Base-by-base conservation (phyloP, 164 flowering plant species). In the Nelumbo lutea region DNA sequence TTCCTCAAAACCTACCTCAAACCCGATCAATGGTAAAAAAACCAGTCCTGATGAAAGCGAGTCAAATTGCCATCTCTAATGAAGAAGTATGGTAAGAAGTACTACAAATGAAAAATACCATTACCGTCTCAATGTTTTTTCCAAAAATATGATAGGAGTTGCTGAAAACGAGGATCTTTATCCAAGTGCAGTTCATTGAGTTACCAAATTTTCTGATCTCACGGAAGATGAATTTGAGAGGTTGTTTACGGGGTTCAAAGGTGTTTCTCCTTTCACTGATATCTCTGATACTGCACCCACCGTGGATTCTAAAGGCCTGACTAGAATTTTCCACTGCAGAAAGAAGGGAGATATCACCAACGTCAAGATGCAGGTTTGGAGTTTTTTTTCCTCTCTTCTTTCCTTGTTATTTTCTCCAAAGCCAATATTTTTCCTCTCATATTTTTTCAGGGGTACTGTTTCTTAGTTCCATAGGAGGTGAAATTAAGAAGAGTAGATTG, bases 331-430 rank as follows among this genome's bases (percentile, higher is more conserved):
- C 71, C 96, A 93, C 66, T 93, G 96, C 96, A 77, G 98, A 66
- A 91, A 86, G 64, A 86, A 85, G 62, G 98, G 98, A 40, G 98
- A 96, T 9, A 92, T 93, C 4, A 85, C 93, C 39, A 86, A 85
- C 3, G 96, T 93, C 15, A 93, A 90, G 83, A 80, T 66, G 77
- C 96, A 92, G 94, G 97, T 88, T 53, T 46, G 1, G 14, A 13
- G 5, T 2, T 61, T 2, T 15, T 39, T 40, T 6, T 43, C 8
- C 3, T 3, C 39, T 9, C 41, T 38, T 39, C 27, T 27, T 27
- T 27, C 27, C 27, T 27, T 27, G 27, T 27, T 27, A 27, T 27
- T 27, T 27, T 27, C 27, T 27, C 27, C 27, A 27, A 27, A 27
- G 27, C 27, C 27, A 27, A 27, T 27, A 27, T 27, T 27, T 27